Evolutionary conservation across 345 rosid genomes (phyloP), one percentile per base, ranked within the genome.

Genomic region (Acer campestre): DNA sequence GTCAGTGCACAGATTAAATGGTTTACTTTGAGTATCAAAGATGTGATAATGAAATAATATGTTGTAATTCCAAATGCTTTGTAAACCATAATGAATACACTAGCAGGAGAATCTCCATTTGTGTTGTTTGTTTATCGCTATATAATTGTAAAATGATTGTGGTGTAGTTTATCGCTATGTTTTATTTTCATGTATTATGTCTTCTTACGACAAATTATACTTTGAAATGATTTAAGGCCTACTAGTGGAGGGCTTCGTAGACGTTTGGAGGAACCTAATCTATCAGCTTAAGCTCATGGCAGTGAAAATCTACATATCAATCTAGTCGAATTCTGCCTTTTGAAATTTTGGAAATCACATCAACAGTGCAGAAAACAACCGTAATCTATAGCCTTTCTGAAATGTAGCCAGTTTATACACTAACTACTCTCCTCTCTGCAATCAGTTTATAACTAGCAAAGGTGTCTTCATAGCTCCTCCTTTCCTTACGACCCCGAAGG

Each of bases 191-290:
- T 38, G 42, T 66, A 10, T 78, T 65, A 9, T 16, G 9, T 58
- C 3, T 18, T 35, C 70, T 46, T 27, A 65, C 51, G 2, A 23
- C 18, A 68, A 61, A 29, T 61, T 10, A 14, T 71, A n/a, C 38
- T n/a, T 51, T 67, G 55, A 55, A 65, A 61, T 23, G 64, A 3
- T 73, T 76, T n/a, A 61, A 83, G 85, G 85, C 85, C 83, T 58
- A 80, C 85, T 1, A 77, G 83, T 40, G 83, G 85, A 58, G 83
- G 83, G 71, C 46, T 69, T 49, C 6, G 27, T 75, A 69, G 23
- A 31, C 53, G 29, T 44, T 65, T 68, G 61, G 77, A 79, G 42
- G 85, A 77, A 35, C 67, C 76, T 27, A 64, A 66, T 18, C 35
- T 49, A 74, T 69, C 77, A 40, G 59, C 76, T 29, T 73, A 63